Base-by-base conservation (phyloP, 192 early-diverging fungal species). In the Coemansia asiatica region DNA sequence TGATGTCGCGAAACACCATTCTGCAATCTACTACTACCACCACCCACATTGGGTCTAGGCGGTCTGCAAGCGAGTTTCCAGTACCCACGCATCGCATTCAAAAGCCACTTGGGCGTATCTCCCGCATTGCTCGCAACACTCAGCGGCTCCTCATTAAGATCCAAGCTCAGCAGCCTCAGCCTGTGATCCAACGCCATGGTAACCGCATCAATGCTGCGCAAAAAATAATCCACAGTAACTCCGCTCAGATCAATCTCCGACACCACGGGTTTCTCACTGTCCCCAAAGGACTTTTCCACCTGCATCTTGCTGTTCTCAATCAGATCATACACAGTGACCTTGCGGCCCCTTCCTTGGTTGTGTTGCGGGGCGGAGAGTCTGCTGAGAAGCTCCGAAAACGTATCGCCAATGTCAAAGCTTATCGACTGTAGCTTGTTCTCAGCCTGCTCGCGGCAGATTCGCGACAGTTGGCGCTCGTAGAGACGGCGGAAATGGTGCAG, bases 1-100 rank as follows among this genome's bases (percentile, higher is more conserved):
- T 13, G 40, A n/a, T n/a, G n/a, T n/a, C n/a, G n/a, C n/a, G n/a
- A n/a, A n/a, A n/a, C n/a, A n/a, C n/a, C n/a, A n/a, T n/a, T n/a
- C n/a, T n/a, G n/a, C n/a, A n/a, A n/a, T n/a, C n/a, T n/a, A n/a
- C n/a, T n/a, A n/a, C n/a, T n/a, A n/a, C 27, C 10, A 58, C 48
- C 47, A 22, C 40, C 15, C 46, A 18, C 44, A 35, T 21, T 33
- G 31, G 61, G 19, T n/a, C 36, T 29, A 8, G 62, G 60, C 31
- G 76, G 71, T 4, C 71, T 57, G 18, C 76, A 79, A 0, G 65
- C 68, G 22, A 79, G 76, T 29, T 70, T 69, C 76, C 76, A 79
- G 68, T 79, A 79, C 8, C 76, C 76, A 13, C 76, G 71, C 76
- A 79, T 79, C 3, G 76, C 67, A 35, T 79, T 79, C 64, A 70